These are phyloP conservation scores for Paxillus involutus DNA, from an alignment of 768 basidiomycete species.

Conservation along the genomic window DNA sequence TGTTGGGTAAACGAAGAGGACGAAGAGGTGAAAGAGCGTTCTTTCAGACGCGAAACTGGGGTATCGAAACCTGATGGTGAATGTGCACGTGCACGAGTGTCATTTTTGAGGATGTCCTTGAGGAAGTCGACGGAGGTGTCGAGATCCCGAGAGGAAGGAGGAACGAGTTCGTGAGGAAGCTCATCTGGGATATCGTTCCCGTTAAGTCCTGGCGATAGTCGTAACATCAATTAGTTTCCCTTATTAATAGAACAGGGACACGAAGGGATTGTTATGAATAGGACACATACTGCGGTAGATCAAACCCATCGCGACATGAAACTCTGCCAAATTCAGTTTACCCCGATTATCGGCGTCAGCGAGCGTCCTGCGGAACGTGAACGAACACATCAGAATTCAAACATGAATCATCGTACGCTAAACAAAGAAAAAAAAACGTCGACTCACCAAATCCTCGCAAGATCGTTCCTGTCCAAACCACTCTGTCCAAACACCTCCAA, in stretches of 20 bases:
- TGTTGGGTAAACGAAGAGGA: slow-evolving; percentile 45
- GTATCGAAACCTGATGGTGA: slow-evolving; percentile 54
- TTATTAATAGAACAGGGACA: background rate
- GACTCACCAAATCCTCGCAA: slow-evolving; percentile 89
- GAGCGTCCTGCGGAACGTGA: slow-evolving; percentile 61
- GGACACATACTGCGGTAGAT: slow-evolving; percentile 86
- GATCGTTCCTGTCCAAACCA: slow-evolving; percentile 83
- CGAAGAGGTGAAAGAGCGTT: slow-evolving; percentile 65
- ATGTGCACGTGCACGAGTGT: slow-evolving; percentile 71
- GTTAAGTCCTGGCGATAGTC: slow-evolving; percentile 64
- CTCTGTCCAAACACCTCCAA: slow-evolving; percentile 94
- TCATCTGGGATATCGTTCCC: slow-evolving; percentile 87
- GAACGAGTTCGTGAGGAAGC: slow-evolving; percentile 87
- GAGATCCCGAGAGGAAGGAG: slow-evolving; percentile 88
- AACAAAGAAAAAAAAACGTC: background rate
- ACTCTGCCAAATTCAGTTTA: slow-evolving; percentile 93
- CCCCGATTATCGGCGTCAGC: slow-evolving; percentile 94
- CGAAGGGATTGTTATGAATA: background rate
- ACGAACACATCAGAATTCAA: background rate
- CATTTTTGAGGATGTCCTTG: slow-evolving; percentile 84
- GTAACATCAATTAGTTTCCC: background rate
- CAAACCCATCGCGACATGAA: slow-evolving; percentile 97
- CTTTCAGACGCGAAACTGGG: slow-evolving; percentile 61
- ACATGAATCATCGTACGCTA: background rate
- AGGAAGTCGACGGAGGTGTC: slow-evolving; percentile 88